phyloP scores from a whole-genome alignment of 2,329 filamentous ascomycete species.

The Xylariaceae sp. region DNA sequence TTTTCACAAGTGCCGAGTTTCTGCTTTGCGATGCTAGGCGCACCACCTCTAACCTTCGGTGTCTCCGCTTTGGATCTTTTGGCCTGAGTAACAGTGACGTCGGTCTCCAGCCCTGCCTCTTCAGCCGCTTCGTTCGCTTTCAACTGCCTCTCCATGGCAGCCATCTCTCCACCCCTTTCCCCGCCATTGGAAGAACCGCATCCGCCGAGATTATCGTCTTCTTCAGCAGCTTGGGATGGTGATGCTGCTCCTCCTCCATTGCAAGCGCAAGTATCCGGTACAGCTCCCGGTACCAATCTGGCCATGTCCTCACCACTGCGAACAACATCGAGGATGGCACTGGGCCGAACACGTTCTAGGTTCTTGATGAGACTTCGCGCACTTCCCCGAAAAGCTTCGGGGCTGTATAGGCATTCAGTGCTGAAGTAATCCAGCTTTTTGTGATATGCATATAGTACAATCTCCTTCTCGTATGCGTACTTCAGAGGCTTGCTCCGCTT shows the following conservation, averaged over 20 bases:
- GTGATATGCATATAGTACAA: conserved; percentile 94
- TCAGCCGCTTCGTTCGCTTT: conserved; percentile 59
- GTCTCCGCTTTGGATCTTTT: conserved; percentile 33
- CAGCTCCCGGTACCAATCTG: conserved; percentile 64
- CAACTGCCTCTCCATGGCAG: conserved; percentile 71
- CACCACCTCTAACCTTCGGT: conserved; percentile 21
- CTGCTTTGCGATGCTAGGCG: conserved; percentile 50
- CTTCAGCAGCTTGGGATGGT: conserved; percentile 26
- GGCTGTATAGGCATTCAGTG: conserved; percentile 97
- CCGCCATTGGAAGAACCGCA: conserved; percentile 69
- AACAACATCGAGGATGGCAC: conserved; percentile 91
- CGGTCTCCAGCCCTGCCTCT: conserved; percentile 57
- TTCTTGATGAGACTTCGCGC: conserved; percentile 92
- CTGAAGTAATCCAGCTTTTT: conserved; percentile 97
- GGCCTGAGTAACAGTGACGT: conserved; percentile 45
- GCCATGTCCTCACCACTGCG: conserved; percentile 96
- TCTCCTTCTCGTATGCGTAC: conserved; percentile 98
- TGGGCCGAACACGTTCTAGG: conserved; percentile 85
- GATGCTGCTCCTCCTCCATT: conserved; percentile 42
- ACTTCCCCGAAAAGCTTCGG: conserved; percentile 91
- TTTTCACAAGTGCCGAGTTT: conserved; percentile 76
- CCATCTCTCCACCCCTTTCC: conserved; percentile 70
- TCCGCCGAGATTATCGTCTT: conserved; percentile 60
- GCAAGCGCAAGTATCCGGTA: conserved; percentile 44
- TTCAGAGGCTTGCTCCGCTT: conserved; percentile 96